Evolutionary conservation across 2,329 filamentous ascomycete species (phyloP), one percentile per base, ranked within the genome.

Genomic region (Diaporthe citri): DNA sequence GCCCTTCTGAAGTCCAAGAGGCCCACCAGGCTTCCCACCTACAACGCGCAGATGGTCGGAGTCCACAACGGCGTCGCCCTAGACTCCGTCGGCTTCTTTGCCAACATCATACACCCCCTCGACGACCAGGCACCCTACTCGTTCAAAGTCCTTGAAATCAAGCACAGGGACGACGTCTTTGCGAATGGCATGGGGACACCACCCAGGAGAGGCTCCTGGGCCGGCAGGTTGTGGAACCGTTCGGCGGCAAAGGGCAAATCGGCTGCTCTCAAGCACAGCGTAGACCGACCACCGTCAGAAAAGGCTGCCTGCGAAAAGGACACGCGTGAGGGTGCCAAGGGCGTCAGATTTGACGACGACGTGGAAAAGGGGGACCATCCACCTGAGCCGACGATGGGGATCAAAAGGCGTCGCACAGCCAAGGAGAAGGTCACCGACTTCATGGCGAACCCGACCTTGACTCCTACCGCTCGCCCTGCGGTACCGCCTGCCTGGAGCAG

Each of bases 51-150:
- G 71, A 88, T 92, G 79, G 87, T 88, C 1, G 90, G 90, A n/a
- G 89, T 92, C 12, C 86, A 89, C 77, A 90, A 87, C 75, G 90
- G 90, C 64, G 88, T 87, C 4, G 83, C 86, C 2, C 85, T 91
- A 39, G 86, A 88, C 73, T 86, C 88, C 1, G 86, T 92, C 7
- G 90, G 90, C 72, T 91, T 90, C 84, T 92, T 92, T 77, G 88
- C 90, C 55, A 90, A 90, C 77, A 89, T 92, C 76, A 87, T 92
- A 74, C 88, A 90, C 70, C 88, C 87, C 5, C 85, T 91, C 28
- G 88, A 90, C 59, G 83, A 87, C 8, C 78, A 88, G 25, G 82
- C 83, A 4, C 80, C 87, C 3, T 89, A 88, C 74, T 81, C 84
- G 22, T 89, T 91, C 79, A 82, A 84, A 76, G 84, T 89, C 46